A percentile compares a stretch with the other conserved stretches of the same genome.
Evolutionary conservation across 805 yeast genomes (phyloP).

Genomic region (Myxozyma nipponensis): DNA sequence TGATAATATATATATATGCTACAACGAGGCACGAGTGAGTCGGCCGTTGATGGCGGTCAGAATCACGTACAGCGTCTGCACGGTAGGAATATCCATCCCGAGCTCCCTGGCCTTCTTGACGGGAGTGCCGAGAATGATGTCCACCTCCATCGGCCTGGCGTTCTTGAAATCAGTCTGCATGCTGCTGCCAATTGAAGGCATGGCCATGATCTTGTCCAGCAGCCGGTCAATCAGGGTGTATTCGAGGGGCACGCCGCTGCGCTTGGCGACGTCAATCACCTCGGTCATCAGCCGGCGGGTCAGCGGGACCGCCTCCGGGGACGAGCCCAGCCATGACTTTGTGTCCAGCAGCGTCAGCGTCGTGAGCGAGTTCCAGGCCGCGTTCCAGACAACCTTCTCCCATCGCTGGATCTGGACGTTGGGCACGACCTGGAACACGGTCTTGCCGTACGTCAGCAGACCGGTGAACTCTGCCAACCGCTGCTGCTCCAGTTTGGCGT

Average conservation of each 20-base stretch:
- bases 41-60: not conserved
- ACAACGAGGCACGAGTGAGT: no score
- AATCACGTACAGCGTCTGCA: not conserved
- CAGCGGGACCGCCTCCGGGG: conserved; percentile 15
- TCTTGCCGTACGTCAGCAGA: conserved; percentile 12
- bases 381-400: conserved; percentile 30
- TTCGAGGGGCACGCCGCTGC: conserved; percentile 2
- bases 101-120: not conserved
- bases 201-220: no score
- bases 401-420: conserved; percentile 24
- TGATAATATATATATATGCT: no score
- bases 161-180: not conserved
- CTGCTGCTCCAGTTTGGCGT: not conserved
- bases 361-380: conserved; percentile 29
- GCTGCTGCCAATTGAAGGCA: conserved; percentile 8
- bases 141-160: not conserved
- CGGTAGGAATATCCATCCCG: not conserved
- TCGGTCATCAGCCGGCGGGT: conserved; percentile 5
- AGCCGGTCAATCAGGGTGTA: conserved; percentile 14
- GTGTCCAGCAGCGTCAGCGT: conserved; percentile 26
- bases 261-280: not conserved
- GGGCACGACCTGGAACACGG: conserved; percentile 14
- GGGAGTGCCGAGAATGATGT: not conserved
- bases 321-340: conserved; percentile 14
- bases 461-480: not conserved